Percentiles rank a stretch among this genome's conserved stretches.
phyloP scores from a whole-genome alignment of 192 early-diverging fungal genomes.

The Entomortierella chlamydospora region DNA sequence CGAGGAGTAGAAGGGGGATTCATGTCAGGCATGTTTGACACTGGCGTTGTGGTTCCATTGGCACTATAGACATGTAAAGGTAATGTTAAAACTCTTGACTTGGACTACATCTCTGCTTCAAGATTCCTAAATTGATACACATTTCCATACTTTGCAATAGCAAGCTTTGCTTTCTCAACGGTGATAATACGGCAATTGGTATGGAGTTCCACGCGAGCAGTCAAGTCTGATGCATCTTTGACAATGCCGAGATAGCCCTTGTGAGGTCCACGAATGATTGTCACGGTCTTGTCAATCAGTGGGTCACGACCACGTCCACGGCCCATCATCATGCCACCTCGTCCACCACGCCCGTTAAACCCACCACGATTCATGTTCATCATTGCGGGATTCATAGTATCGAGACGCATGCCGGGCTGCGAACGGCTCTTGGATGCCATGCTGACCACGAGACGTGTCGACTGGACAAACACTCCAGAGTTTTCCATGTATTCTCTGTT shows the following conservation, averaged over 20 bases:
- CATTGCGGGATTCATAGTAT: slow-evolving; percentile 56
- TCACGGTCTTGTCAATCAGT: slow-evolving; percentile 82
- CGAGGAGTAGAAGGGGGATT: slow-evolving; percentile 62
- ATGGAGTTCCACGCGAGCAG: slow-evolving; percentile 92
- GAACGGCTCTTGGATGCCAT: slow-evolving; percentile 58
- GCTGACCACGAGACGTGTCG: slow-evolving; percentile 72
- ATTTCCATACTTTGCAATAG: slow-evolving; percentile 64
- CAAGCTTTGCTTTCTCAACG: slow-evolving; percentile 83
- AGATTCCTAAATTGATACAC: neutral
- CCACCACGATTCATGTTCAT: slow-evolving; percentile 52
- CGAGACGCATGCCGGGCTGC: slow-evolving; percentile 52
- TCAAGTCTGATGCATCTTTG: slow-evolving; percentile 80
- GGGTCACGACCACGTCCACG: slow-evolving; percentile 64
- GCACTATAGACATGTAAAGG: slow-evolving; percentile 17
- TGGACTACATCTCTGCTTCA: neutral
- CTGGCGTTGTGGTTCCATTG: slow-evolving; percentile 47
- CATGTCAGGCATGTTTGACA: slow-evolving; percentile 61
- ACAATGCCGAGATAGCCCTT: slow-evolving; percentile 99
- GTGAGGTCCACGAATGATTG: slow-evolving; percentile 87
- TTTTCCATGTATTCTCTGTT: slow-evolving; percentile 79
- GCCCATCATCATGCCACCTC: slow-evolving; percentile 62
- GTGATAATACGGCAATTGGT: slow-evolving; percentile 85
- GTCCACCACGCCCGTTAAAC: slow-evolving; percentile 59
- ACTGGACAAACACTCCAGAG: slow-evolving; percentile 80
- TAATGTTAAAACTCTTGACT: neutral